These are phyloP conservation scores for Arthrobotrys conoides DNA, from an alignment of 2,329 filamentous ascomycete species.

Conservation along the genomic window DNA sequence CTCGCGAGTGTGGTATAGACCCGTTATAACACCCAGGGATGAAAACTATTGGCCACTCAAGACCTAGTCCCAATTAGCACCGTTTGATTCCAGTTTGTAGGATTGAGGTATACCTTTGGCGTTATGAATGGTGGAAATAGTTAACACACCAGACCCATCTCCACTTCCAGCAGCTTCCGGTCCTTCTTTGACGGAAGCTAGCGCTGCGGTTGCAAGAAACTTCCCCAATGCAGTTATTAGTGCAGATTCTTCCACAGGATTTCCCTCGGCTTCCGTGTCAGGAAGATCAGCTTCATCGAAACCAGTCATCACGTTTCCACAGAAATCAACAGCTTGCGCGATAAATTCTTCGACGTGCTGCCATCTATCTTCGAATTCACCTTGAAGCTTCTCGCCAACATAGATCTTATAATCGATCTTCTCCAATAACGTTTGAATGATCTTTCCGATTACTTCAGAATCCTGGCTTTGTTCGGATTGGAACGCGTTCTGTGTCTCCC, in stretches of 20 bases:
- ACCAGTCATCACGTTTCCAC: slow-evolving; percentile 67
- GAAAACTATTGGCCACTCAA: slow-evolving; percentile 97
- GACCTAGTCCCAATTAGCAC: slow-evolving; percentile 66
- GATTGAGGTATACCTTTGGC: slow-evolving; percentile 76
- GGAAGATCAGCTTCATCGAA: slow-evolving; percentile 70
- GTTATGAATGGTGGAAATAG: slow-evolving; percentile 95
- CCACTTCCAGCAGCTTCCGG: slow-evolving; percentile 73
- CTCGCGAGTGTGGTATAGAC: slow-evolving; percentile 87
- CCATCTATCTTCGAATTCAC: slow-evolving; percentile 79
- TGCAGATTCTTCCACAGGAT: slow-evolving; percentile 32
- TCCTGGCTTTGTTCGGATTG: slow-evolving; percentile 67
- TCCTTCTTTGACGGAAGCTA: slow-evolving; percentile 81
- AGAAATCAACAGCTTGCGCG: slow-evolving; percentile 81
- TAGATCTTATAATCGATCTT: slow-evolving; percentile 82
- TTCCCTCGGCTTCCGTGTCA: slow-evolving; percentile 61
- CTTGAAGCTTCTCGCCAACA: slow-evolving; percentile 82
- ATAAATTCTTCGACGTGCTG: slow-evolving; percentile 87
- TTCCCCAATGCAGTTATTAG: slow-evolving; percentile 73
- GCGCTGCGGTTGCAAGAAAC: slow-evolving; percentile 89
- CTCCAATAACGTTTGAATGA: slow-evolving; percentile 71
- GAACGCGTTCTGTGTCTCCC: slow-evolving; percentile 73
- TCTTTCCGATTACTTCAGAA: slow-evolving; percentile 61
- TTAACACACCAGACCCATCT: slow-evolving; percentile 75
- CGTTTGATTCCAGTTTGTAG: not conserved
- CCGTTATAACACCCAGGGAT: slow-evolving; percentile 91